These are phyloP conservation scores for Apium graveolens DNA, from an alignment of 129 eudicot species.

Conservation along the genomic window DNA sequence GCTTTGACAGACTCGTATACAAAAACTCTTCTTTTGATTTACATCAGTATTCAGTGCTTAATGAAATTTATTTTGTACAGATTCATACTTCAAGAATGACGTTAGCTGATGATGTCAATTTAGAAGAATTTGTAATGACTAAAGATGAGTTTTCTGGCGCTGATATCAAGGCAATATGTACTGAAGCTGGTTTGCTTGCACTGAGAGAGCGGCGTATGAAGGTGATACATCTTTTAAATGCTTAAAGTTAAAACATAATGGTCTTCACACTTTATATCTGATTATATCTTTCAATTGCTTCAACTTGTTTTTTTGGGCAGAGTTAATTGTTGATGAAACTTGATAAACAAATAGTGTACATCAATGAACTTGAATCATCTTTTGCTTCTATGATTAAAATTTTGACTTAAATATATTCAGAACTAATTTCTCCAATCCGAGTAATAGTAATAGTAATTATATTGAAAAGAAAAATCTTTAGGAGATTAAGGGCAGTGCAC, in stretches of 20 bases:
- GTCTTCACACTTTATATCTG: not conserved
- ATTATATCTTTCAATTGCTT: not conserved
- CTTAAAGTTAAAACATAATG: not conserved
- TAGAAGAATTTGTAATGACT: constrained; percentile 93
- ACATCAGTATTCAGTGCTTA: not conserved
- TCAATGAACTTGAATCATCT: not conserved
- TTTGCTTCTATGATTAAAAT: not conserved
- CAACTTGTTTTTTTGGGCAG: not conserved
- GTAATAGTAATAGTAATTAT: not conserved
- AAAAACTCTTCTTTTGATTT: not conserved
- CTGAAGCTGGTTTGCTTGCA: constrained; percentile 95
- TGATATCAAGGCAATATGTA: constrained; percentile 93
- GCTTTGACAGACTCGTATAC: not conserved
- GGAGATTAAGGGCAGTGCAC: not conserved
- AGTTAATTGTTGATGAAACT: not conserved
- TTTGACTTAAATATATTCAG: not conserved
- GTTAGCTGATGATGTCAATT: constrained; percentile 80
- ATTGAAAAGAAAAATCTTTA: not conserved
- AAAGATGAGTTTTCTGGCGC: constrained; percentile 97
- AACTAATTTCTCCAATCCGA: not conserved
- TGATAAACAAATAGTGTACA: not conserved
- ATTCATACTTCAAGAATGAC: constrained; percentile 97
- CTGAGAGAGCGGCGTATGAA: constrained; percentile 93
- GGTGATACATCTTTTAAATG: constrained; percentile 30
- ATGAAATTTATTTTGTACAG: constrained; percentile 19